Conservation (phyloP, 2,329 filamentous ascomycete genomes). For the Fusarium bulbicola region DNA sequence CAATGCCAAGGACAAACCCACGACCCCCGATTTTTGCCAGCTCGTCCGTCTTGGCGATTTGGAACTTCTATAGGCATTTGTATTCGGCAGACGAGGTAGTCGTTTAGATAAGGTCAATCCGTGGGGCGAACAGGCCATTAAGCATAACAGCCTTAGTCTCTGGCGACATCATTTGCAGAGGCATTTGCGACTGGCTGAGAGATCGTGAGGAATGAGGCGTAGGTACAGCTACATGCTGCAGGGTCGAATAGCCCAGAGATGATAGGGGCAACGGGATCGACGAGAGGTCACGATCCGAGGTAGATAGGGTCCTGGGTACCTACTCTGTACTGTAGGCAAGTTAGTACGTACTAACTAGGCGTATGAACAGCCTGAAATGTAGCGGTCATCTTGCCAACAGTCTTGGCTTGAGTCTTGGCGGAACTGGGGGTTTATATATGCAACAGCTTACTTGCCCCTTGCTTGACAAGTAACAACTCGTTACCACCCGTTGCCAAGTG, state of each 20-base stretch:
- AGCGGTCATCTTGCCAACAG: conserved; percentile 13
- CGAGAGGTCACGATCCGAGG: not conserved
- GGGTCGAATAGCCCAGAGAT: not conserved
- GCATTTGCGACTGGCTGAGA: not conserved
- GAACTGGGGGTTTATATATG: conserved; percentile 16
- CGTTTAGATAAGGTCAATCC: conserved; percentile 3
- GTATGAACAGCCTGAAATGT: not conserved
- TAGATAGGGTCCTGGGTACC: not conserved
- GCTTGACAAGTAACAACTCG: conserved; percentile 10
- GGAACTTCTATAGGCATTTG: not conserved
- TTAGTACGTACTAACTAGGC: not conserved
- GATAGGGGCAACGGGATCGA: conserved; percentile 18
- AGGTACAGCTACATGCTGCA: conserved; percentile 1
- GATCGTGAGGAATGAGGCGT: not conserved
- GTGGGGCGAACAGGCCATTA: not conserved
- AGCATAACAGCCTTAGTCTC: not conserved
- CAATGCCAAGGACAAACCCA: not conserved
- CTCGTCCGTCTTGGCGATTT: not conserved
- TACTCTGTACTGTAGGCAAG: not conserved
- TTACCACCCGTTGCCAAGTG: conserved; percentile 13
- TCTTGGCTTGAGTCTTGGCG: conserved; percentile 24
- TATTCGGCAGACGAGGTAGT: not conserved
- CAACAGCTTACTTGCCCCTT: not conserved
- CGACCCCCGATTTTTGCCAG: not conserved
- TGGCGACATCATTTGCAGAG: not conserved